phyloP scores from a whole-genome alignment of 148 eudicot genomes.

The Rhododendron molle region DNA sequence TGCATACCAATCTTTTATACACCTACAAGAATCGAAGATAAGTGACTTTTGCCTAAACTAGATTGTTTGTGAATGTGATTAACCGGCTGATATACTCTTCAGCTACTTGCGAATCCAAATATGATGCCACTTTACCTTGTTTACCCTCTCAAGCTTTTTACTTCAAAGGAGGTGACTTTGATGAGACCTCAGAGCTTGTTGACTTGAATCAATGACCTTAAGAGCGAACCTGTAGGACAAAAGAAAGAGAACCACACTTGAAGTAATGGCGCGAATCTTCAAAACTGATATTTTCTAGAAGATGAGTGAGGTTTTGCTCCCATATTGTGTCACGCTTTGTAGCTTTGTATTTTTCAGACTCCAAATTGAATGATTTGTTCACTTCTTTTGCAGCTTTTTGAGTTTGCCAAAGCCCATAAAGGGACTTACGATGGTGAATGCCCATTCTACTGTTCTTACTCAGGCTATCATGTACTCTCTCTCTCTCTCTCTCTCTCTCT shows the following conservation, averaged over 20 bases:
- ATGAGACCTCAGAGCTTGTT: background rate
- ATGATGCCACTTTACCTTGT: no score
- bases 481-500: slow-evolving; percentile 9
- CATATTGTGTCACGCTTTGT: background rate
- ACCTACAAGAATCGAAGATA: background rate
- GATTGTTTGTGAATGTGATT: no score
- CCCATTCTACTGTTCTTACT: slow-evolving; percentile 87
- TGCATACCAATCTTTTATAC: background rate
- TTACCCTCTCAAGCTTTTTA: background rate
- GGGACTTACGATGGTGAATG: slow-evolving; percentile 83
- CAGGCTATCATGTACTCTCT: slow-evolving; percentile 58
- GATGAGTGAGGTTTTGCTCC: background rate
- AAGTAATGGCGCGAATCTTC: background rate
- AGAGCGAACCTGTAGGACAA: background rate
- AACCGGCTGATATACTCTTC: background rate
- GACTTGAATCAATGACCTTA: background rate
- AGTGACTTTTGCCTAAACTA: background rate
- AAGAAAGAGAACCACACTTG: background rate
- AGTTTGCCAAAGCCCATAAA: slow-evolving; percentile 46
- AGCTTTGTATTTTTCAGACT: background rate
- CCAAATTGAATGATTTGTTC: background rate
- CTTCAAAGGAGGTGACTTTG: background rate
- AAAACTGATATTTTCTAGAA: background rate
- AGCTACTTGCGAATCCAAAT: background rate
- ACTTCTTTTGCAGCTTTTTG: slow-evolving; percentile 49